Evolutionary conservation across 306 rosid genomes (phyloP).

Genomic region (Quercus variabilis): DNA sequence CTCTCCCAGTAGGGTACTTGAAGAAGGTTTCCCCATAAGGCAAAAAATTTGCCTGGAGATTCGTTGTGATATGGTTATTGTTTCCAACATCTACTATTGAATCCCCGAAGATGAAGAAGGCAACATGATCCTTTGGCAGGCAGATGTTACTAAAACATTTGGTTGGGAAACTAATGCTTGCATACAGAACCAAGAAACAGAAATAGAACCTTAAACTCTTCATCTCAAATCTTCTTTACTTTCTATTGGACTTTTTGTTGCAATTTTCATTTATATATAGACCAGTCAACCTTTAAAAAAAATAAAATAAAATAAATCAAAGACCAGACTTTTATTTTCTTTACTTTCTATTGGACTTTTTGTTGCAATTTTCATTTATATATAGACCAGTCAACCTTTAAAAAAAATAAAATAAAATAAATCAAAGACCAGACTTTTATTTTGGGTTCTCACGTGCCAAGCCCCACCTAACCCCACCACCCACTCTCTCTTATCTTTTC

Average conservation of each 20-base stretch:
- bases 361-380: not conserved
- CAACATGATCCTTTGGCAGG: conserved; percentile 10
- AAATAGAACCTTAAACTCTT: not conserved
- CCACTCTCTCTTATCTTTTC: no score
- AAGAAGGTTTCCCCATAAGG: not conserved
- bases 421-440: no score
- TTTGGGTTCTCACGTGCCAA: no score
- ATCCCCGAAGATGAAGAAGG: conserved; percentile 62
- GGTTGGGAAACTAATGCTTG: not conserved
- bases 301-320: no score
- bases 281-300: no score
- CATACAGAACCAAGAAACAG: conserved; percentile 1
- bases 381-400: no score
- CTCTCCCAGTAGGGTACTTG: not conserved
- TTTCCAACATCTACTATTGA: conserved; percentile 49
- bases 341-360: not conserved
- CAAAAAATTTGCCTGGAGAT: not conserved
- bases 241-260: not conserved
- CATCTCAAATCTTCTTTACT: not conserved
- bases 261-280: not conserved
- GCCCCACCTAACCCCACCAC: no score
- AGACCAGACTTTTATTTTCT: no score
- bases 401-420: no score
- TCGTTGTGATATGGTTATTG: not conserved
- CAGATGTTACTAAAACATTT: not conserved